Conservation (phyloP, 164 flowering plant genomes). For the Vitis cinerea region DNA sequence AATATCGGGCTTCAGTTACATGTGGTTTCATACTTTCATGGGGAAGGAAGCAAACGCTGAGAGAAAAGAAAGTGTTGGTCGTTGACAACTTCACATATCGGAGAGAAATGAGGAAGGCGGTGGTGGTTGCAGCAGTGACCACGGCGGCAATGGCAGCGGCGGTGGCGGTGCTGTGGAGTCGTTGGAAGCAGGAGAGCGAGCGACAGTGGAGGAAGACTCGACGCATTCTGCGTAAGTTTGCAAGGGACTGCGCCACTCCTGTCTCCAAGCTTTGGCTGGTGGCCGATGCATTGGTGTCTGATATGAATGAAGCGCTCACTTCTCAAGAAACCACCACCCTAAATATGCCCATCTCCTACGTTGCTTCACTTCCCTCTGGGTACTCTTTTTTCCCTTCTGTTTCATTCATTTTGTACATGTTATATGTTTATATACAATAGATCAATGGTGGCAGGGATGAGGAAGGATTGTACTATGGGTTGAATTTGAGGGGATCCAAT, state of each 20-base stretch:
- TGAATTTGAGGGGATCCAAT: conserved; percentile 47
- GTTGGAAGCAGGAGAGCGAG: conserved; percentile 27
- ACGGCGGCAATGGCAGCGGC: conserved; percentile 23
- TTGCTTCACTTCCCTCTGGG: conserved; percentile 47
- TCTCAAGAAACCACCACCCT: conserved; percentile 18
- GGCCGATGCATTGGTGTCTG: conserved; percentile 37
- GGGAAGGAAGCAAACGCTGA: neutral
- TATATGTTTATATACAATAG: no score
- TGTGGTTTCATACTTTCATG: neutral
- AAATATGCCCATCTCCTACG: conserved; percentile 33
- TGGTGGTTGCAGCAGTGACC: conserved; percentile 23
- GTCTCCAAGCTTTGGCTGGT: conserved; percentile 44
- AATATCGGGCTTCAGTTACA: conserved; percentile 9
- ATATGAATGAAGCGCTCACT: conserved; percentile 42
- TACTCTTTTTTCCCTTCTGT: conserved; percentile 7
- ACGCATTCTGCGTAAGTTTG: conserved; percentile 37
- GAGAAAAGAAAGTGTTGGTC: neutral
- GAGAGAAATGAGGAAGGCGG: conserved; percentile 29
- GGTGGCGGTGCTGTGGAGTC: conserved; percentile 21
- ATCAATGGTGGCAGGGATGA: conserved; percentile 42
- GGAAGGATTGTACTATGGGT: conserved; percentile 58
- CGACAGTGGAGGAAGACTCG: conserved; percentile 34
- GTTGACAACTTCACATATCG: neutral
- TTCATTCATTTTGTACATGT: neutral
- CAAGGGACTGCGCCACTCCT: conserved; percentile 48